Percentiles rank a stretch among this genome's conserved stretches.
Conservation (phyloP, 805 yeast species). For the Phaffomyces thermotolerans region DNA sequence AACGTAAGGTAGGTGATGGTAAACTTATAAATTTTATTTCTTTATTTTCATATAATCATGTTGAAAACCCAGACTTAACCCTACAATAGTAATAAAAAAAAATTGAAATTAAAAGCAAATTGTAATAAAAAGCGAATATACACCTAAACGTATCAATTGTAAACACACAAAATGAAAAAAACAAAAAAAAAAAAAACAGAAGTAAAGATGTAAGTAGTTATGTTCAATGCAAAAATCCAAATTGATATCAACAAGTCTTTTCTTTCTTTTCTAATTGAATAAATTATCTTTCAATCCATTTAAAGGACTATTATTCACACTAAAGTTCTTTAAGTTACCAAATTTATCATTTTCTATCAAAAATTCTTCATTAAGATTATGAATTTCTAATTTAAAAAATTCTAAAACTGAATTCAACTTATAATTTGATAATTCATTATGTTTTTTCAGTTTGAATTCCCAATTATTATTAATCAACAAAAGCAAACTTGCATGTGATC, state of each 20-base stretch:
- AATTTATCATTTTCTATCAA: constrained; percentile 10
- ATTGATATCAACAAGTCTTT: neutral
- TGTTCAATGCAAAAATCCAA: neutral
- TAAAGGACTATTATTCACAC: constrained; percentile 19
- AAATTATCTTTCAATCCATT: constrained; percentile 13
- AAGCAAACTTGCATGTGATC: constrained; percentile 28
- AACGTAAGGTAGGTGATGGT: too few relatives aligned
- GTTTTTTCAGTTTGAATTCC: constrained; percentile 35
- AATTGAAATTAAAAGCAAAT: too few relatives aligned
- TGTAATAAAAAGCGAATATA: too few relatives aligned
- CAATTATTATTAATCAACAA: constrained; percentile 31
- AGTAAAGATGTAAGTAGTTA: too few relatives aligned
- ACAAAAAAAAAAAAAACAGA: too few relatives aligned
- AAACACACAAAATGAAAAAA: too few relatives aligned
- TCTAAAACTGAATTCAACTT: constrained; percentile 39
- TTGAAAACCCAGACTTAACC: too few relatives aligned
- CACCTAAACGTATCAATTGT: too few relatives aligned
- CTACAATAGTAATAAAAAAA: too few relatives aligned
- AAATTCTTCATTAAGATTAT: constrained; percentile 21
- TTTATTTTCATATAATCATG: too few relatives aligned
- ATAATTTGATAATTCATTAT: constrained; percentile 36
- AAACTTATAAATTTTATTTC: too few relatives aligned
- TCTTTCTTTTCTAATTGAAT: neutral
- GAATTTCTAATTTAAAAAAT: constrained; percentile 33
- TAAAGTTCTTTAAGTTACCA: constrained; percentile 15